Conservation (phyloP, 192 early-diverging fungal species). For the Gonapodya sp. region DNA sequence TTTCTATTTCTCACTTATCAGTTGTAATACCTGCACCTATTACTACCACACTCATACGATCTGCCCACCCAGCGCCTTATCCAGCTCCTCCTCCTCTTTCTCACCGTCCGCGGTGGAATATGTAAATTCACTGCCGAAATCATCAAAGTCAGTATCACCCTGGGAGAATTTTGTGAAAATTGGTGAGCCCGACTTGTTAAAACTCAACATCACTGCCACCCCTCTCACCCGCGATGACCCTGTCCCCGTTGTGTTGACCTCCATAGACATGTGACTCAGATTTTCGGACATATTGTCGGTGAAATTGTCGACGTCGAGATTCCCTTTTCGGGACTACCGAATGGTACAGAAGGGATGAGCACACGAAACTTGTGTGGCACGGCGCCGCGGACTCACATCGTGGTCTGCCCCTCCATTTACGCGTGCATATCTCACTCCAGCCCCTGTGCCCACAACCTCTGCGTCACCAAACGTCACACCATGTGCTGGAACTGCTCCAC, state of each 20-base stretch:
- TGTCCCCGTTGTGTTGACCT: conserved; percentile 74
- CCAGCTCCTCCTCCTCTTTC: neutral
- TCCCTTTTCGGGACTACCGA: neutral
- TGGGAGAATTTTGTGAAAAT: too few species aligned
- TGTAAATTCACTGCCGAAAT: neutral
- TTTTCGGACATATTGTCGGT: conserved; percentile 35
- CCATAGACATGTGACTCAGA: conserved; percentile 57
- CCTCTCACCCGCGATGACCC: conserved; percentile 57
- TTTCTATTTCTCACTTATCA: too few species aligned
- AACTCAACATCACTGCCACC: too few species aligned
- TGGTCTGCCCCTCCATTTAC: conserved; percentile 21
- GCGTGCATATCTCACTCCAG: conserved; percentile 2
- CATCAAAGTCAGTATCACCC: conserved; percentile 10
- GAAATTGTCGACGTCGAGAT: neutral
- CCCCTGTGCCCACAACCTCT: conserved; percentile 9
- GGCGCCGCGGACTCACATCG: conserved; percentile 3
- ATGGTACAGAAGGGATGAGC: neutral
- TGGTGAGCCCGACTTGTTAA: too few species aligned
- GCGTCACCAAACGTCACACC: conserved; percentile 10
- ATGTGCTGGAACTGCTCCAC: conserved; percentile 7
- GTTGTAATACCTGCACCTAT: too few species aligned
- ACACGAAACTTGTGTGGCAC: neutral
- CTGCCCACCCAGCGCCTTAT: neutral
- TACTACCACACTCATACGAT: too few species aligned
- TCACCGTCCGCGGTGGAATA: neutral